Conservation (phyloP, 2,329 filamentous ascomycete species). For the Botrytis deweyae region DNA sequence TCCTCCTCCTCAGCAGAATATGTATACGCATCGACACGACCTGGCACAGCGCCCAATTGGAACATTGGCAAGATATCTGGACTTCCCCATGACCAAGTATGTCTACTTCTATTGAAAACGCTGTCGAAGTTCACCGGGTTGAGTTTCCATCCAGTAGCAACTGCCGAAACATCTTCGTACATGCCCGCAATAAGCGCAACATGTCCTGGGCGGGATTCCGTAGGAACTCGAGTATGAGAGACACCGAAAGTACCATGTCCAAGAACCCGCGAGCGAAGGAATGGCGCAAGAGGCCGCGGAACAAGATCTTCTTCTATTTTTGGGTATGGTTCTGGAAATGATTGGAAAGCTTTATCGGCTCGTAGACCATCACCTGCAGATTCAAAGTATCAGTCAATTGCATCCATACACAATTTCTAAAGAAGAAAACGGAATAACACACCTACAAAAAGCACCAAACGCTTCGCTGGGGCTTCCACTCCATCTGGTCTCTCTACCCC, state of each 20-base stretch:
- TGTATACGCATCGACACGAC: conserved; percentile 80
- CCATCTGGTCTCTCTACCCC: conserved; percentile 60
- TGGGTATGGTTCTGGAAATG: conserved; percentile 81
- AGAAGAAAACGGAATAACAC: conserved; percentile 33
- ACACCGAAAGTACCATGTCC: conserved; percentile 93
- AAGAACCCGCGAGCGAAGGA: conserved; percentile 83
- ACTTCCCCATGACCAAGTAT: conserved; percentile 99
- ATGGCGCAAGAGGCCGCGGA: conserved; percentile 83
- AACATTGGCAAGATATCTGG: conserved; percentile 99
- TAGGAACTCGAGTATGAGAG: conserved; percentile 94
- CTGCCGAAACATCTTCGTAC: conserved; percentile 96
- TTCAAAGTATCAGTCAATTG: conserved; percentile 22
- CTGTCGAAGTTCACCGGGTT: conserved; percentile 99
- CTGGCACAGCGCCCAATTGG: conserved; percentile 83
- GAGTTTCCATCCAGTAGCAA: conserved; percentile 96
- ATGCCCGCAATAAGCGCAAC: conserved; percentile 94
- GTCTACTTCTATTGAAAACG: conserved; percentile 92
- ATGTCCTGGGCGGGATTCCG: conserved; percentile 93
- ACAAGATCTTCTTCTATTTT: conserved; percentile 62
- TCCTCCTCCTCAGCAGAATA: conserved; percentile 88
- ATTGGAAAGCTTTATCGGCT: conserved; percentile 97
- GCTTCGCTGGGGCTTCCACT: conserved; percentile 75
- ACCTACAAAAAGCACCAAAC: conserved; percentile 93
- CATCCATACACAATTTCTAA: not conserved
- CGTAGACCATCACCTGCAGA: conserved; percentile 78